A percentile compares a stretch with the other conserved stretches of the same genome.
phyloP scores from a whole-genome alignment of 208 protist species.

The Trypanosoma theileri region DNA sequence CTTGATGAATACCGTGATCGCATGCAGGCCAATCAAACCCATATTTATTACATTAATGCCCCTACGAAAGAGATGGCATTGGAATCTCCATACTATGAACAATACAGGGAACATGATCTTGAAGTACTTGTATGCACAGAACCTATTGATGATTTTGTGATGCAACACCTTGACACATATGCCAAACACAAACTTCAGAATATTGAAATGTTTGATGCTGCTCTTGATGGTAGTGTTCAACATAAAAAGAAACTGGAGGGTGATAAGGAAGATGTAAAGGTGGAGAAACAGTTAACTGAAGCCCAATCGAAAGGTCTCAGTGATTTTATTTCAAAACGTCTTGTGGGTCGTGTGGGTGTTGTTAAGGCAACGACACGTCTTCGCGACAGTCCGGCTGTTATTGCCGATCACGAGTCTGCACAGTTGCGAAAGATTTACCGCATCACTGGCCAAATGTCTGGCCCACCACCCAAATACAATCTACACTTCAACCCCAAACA shows the following conservation, averaged over 20 bases:
- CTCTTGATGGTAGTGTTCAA: conserved; percentile 86
- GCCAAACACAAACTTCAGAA: conserved; percentile 94
- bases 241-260: conserved; percentile 86
- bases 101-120: conserved; percentile 93
- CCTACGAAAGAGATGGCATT: conserved; percentile 88
- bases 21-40: conserved; percentile 93
- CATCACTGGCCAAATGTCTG: conserved; percentile 78
- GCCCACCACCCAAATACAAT: conserved; percentile 91
- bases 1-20: conserved; percentile 96
- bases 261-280: conserved; percentile 79
- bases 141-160: conserved; percentile 95
- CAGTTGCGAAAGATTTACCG: conserved; percentile 92
- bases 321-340: conserved; percentile 87
- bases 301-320: conserved; percentile 81
- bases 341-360: conserved; percentile 82
- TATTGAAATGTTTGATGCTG: conserved; percentile 91
- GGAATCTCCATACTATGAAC: conserved; percentile 95
- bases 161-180: conserved; percentile 93
- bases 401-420: conserved; percentile 91
- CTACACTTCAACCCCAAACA: conserved; percentile 92
- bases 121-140: conserved; percentile 95
- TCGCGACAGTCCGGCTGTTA: conserved; percentile 86
- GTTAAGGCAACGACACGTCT: conserved; percentile 87
- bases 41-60: conserved; percentile 96
- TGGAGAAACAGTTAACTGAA: conserved; percentile 88